Conservation (phyloP, 2,329 filamentous ascomycete genomes). For the Pyricularia sp. region DNA sequence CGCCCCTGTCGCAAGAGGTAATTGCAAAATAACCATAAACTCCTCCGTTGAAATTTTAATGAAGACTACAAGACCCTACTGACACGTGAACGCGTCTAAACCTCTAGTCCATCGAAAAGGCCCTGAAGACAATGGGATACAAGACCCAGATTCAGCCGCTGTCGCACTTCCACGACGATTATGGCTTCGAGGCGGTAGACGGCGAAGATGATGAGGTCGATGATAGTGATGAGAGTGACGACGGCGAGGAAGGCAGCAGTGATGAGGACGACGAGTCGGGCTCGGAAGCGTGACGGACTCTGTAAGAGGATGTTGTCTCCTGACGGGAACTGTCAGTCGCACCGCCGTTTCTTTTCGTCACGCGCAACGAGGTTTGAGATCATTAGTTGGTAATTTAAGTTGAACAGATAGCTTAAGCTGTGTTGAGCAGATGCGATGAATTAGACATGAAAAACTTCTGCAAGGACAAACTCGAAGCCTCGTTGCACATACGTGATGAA, state of each 20-base stretch:
- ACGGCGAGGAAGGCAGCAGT: slow-evolving; percentile 27
- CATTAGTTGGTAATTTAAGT: not conserved
- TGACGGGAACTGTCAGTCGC: not conserved
- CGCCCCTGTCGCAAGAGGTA: slow-evolving; percentile 77
- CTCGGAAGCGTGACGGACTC: slow-evolving; percentile 20
- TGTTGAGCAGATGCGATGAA: not conserved
- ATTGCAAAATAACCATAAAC: too few species aligned
- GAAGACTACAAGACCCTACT: too few species aligned
- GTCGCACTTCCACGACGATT: slow-evolving; percentile 79
- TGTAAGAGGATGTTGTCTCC: not conserved
- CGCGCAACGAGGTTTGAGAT: not conserved
- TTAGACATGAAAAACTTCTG: not conserved
- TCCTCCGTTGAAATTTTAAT: too few species aligned
- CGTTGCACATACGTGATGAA: not conserved
- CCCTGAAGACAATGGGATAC: slow-evolving; percentile 70
- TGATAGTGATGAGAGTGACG: slow-evolving; percentile 42
- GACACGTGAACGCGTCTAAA: slow-evolving; percentile 6
- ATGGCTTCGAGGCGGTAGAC: slow-evolving; percentile 61
- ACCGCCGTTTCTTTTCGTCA: not conserved
- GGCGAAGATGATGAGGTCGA: slow-evolving; percentile 53
- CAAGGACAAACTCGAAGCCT: not conserved
- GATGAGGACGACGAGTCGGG: slow-evolving; percentile 26
- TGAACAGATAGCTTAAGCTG: not conserved
- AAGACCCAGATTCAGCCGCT: slow-evolving; percentile 65
- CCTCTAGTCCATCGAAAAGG: slow-evolving; percentile 60